phyloP scores from a whole-genome alignment of 2,329 filamentous ascomycete species.

The Orbilia javanica region DNA sequence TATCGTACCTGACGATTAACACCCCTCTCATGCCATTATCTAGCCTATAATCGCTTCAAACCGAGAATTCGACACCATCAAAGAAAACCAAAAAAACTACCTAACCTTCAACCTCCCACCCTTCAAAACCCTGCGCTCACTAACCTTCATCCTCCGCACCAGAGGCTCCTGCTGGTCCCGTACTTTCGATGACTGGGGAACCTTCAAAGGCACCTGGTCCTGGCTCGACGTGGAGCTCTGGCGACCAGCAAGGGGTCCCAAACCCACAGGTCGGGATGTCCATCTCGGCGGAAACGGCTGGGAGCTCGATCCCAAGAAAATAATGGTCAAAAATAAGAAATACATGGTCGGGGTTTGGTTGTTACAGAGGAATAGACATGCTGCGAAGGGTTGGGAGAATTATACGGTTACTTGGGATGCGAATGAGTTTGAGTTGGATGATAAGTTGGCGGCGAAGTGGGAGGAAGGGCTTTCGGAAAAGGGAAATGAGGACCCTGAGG shows the following conservation, averaged over 20 bases:
- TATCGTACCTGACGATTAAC: not conserved
- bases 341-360: constrained; percentile 29
- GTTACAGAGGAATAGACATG: constrained; percentile 44
- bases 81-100: not conserved
- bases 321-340: constrained; percentile 15
- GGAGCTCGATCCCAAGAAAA: not conserved
- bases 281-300: constrained; percentile 4
- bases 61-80: not conserved
- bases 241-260: constrained; percentile 10
- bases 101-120: constrained; percentile 4
- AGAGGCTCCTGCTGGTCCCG: not conserved
- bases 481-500: not conserved
- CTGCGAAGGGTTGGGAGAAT: not conserved
- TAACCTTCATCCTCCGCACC: constrained; percentile 14
- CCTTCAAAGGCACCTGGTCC: constrained; percentile 30
- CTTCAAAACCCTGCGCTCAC: not conserved
- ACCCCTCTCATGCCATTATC: too few relatives aligned
- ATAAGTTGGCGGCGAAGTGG: constrained; percentile 39
- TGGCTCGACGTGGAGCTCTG: constrained; percentile 54
- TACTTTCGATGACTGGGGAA: not conserved
- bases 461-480: constrained; percentile 9
- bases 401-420: constrained; percentile 47
- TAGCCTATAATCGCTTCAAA: constrained; percentile 3
- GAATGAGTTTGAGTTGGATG: constrained; percentile 20
- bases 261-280: not conserved